Conservation (phyloP, 495 filamentous ascomycete genomes). For the Penicillium simplicissimum region DNA sequence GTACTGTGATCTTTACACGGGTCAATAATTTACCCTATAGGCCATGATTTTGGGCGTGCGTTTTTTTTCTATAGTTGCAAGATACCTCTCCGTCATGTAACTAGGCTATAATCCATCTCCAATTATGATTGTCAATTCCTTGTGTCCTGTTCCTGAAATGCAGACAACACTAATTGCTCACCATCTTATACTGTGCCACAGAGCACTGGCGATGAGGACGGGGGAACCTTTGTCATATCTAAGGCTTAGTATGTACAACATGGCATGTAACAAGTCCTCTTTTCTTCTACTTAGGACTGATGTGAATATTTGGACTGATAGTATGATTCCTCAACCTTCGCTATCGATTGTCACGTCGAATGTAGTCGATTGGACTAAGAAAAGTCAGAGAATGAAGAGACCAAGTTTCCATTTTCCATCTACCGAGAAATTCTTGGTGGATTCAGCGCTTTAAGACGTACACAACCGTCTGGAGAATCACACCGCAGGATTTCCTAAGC, state of each 20-base stretch:
- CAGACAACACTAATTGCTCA: neutral
- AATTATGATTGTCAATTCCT: conserved; percentile 17
- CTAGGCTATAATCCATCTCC: conserved; percentile 31
- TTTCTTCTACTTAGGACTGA: too few relatives aligned
- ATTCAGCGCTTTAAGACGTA: neutral
- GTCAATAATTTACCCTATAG: conserved; percentile 7
- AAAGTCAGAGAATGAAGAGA: too few relatives aligned
- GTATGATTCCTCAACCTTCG: too few relatives aligned
- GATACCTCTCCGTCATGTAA: conserved; percentile 47
- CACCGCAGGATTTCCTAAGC: neutral
- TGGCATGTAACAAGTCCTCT: too few relatives aligned
- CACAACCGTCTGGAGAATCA: neutral
- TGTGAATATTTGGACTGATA: too few relatives aligned
- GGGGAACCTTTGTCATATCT: too few relatives aligned
- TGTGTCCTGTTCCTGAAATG: neutral
- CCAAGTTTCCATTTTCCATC: too few relatives aligned
- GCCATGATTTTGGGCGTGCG: conserved; percentile 13
- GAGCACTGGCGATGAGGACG: too few relatives aligned
- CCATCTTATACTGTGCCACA: neutral
- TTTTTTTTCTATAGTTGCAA: conserved; percentile 25
- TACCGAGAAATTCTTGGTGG: too few relatives aligned
- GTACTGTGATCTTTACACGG: conserved; percentile 16
- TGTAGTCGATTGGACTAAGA: too few relatives aligned
- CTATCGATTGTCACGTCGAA: too few relatives aligned
- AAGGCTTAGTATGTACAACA: too few relatives aligned